These are phyloP conservation scores for Alternaria gansuensis DNA, from an alignment of 2,329 filamentous ascomycete genomes.

Conservation along the genomic window DNA sequence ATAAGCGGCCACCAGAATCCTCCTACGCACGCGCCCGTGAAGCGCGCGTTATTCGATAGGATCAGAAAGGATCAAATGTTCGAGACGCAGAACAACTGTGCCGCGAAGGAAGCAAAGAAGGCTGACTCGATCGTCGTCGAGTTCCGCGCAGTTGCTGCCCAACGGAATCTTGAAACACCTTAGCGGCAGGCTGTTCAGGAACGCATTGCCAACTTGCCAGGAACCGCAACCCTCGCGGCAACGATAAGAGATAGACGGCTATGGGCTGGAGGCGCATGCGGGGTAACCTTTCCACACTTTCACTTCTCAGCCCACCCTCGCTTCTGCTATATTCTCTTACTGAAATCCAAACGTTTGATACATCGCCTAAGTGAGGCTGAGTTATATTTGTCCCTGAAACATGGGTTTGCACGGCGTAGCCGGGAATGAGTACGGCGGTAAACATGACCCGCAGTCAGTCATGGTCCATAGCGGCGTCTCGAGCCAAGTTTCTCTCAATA, in stretches of 20 bases:
- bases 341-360: constrained; percentile 17
- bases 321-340: constrained; percentile 16
- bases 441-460: constrained; percentile 13
- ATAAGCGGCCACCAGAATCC: constrained; percentile 18
- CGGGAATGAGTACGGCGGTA: constrained; percentile 17
- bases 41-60: constrained; percentile 35
- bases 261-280: constrained; percentile 27
- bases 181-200: constrained; percentile 27
- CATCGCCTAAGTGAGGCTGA: constrained; percentile 9
- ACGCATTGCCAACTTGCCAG: constrained; percentile 20
- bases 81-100: constrained; percentile 21
- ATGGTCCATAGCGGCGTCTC: constrained; percentile 5
- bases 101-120: constrained; percentile 20
- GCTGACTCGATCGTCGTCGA: constrained; percentile 24
- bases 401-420: constrained; percentile 3
- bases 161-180: constrained; percentile 26
- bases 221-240: constrained; percentile 19
- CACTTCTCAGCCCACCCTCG: constrained; percentile 25
- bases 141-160: constrained; percentile 21
- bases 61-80: constrained; percentile 17
- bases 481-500: constrained; percentile 9
- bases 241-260: constrained; percentile 22
- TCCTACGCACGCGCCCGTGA: constrained; percentile 34
- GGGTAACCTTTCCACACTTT: constrained; percentile 26
- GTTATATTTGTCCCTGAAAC: constrained; percentile 27